Conservation (phyloP, 2,329 filamentous ascomycete genomes). For the Thyridium curvatum region DNA sequence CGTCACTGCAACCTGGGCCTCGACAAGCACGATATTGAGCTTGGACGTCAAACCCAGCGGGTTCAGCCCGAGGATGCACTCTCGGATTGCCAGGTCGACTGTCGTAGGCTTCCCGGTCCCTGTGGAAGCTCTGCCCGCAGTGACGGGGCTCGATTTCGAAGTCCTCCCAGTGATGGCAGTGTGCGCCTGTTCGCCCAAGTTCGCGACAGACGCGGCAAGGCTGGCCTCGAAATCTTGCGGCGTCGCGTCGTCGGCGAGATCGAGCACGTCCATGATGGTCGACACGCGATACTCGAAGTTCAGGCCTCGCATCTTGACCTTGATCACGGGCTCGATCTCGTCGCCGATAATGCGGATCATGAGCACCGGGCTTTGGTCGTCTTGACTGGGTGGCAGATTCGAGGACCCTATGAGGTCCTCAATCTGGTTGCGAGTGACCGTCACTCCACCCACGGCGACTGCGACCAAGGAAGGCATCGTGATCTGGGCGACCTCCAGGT, state of each 20-base stretch:
- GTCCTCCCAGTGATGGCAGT: slow-evolving; percentile 33
- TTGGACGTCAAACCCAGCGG: slow-evolving; percentile 72
- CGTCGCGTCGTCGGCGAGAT: slow-evolving; percentile 59
- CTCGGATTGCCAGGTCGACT: slow-evolving; percentile 69
- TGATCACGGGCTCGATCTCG: slow-evolving; percentile 86
- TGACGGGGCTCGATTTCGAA: slow-evolving; percentile 9
- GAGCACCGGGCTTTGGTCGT: slow-evolving; percentile 47
- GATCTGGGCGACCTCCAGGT: slow-evolving; percentile 73
- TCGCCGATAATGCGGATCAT: slow-evolving; percentile 90
- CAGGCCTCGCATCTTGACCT: slow-evolving; percentile 78
- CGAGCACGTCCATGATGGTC: slow-evolving; percentile 73
- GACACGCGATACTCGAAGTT: slow-evolving; percentile 85
- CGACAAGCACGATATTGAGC: slow-evolving; percentile 69
- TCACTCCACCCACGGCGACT: slow-evolving; percentile 61
- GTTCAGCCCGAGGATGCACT: slow-evolving; percentile 80
- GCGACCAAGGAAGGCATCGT: slow-evolving; percentile 78
- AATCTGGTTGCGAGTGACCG: slow-evolving; percentile 54
- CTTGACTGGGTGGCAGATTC: slow-evolving; percentile 17
- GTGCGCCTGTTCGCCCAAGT: slow-evolving; percentile 61
- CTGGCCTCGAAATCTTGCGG: slow-evolving; percentile 68
- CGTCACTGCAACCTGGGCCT: slow-evolving; percentile 64
- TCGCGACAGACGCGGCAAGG: slow-evolving; percentile 74
- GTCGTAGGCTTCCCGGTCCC: slow-evolving; percentile 49
- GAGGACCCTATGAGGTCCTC: slow-evolving; percentile 65
- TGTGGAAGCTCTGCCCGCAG: slow-evolving; percentile 13